Evolutionary conservation across 1,284 basidiomycete genomes (phyloP).

Genomic region (Apiotrichum laibachii): DNA sequence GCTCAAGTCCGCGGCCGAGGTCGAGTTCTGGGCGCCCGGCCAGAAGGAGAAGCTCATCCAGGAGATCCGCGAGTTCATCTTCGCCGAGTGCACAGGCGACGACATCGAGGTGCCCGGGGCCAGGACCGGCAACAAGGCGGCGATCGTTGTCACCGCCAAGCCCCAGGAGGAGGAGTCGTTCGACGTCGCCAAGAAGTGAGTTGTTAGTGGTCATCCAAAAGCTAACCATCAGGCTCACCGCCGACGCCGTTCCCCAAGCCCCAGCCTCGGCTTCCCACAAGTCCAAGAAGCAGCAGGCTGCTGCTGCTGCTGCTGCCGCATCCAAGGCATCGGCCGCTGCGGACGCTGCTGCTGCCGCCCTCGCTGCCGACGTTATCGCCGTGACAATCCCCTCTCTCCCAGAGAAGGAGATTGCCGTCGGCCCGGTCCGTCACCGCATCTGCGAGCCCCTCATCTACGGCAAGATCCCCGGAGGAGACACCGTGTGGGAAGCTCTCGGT

Average conservation of each 20-base stretch:
- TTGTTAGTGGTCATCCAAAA: conserved; percentile 25
- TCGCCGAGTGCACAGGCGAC: conserved; percentile 42
- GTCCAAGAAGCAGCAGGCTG: conserved; percentile 53
- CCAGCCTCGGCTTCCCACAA: conserved; percentile 48
- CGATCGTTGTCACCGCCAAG: conserved; percentile 22
- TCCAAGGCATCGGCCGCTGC: conserved; percentile 62
- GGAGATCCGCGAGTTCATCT: conserved; percentile 40
- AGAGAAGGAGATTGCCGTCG: conserved; percentile 69
- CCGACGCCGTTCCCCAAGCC: conserved; percentile 31
- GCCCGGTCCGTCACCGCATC: conserved; percentile 82
- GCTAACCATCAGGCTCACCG: conserved; percentile 29
- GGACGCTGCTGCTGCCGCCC: conserved; percentile 54
- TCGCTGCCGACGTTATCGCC: conserved; percentile 33
- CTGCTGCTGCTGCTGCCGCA: conserved; percentile 61
- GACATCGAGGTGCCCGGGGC: conserved; percentile 43
- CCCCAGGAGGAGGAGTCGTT: conserved; percentile 72
- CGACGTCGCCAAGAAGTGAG: conserved; percentile 57
- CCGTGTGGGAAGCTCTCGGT: conserved; percentile 48
- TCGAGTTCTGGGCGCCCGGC: conserved; percentile 36
- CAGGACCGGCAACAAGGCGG: conserved; percentile 17
- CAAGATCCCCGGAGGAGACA: conserved; percentile 56
- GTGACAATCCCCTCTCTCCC: conserved; percentile 65
- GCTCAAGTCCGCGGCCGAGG: conserved; percentile 57
- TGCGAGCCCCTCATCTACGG: conserved; percentile 76
- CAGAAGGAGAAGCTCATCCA: conserved; percentile 35